Percentiles rank a stretch among this genome's conserved stretches.
These are phyloP conservation scores for Coemansia sp. DNA, from an alignment of 192 early-diverging fungal species.

Conservation along the genomic window DNA sequence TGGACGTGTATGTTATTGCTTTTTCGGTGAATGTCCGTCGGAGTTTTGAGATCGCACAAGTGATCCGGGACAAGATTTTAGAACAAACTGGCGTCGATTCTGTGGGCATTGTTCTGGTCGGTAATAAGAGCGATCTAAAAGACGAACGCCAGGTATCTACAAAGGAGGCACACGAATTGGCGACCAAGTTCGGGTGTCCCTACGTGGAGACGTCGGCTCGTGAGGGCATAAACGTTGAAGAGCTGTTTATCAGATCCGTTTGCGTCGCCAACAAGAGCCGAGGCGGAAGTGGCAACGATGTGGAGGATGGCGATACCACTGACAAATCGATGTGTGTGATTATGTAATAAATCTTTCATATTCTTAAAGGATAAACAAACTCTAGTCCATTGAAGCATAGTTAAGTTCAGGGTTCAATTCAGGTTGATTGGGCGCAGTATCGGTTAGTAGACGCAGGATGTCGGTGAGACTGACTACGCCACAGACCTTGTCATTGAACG, in stretches of 20 bases:
- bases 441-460: conserved; percentile 66
- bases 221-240: conserved; percentile 83
- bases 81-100: conserved; percentile 88
- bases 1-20: conserved; percentile 94
- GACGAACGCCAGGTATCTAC: conserved; percentile 68
- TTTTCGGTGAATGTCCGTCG: conserved; percentile 87
- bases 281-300: conserved; percentile 16
- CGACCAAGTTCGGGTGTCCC: conserved; percentile 84
- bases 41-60: conserved; percentile 88
- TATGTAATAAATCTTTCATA: conserved; percentile 24
- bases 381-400: conserved; percentile 51
- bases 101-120: conserved; percentile 90
- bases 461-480: conserved; percentile 84
- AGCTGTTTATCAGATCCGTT: conserved; percentile 48
- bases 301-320: neutral
- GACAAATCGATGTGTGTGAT: conserved; percentile 49
- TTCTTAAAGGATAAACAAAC: neutral
- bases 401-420: conserved; percentile 26
- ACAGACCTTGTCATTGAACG: conserved; percentile 42
- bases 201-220: conserved; percentile 92
- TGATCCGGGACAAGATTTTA: conserved; percentile 93
- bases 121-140: conserved; percentile 90
- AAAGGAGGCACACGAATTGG: conserved; percentile 77
- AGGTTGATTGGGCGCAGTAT: conserved; percentile 29
- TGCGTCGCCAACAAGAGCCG: conserved; percentile 35